These are phyloP conservation scores for Monilinia vaccinii-corymbosi DNA, from an alignment of 2,329 filamentous ascomycete species.

Conservation along the genomic window DNA sequence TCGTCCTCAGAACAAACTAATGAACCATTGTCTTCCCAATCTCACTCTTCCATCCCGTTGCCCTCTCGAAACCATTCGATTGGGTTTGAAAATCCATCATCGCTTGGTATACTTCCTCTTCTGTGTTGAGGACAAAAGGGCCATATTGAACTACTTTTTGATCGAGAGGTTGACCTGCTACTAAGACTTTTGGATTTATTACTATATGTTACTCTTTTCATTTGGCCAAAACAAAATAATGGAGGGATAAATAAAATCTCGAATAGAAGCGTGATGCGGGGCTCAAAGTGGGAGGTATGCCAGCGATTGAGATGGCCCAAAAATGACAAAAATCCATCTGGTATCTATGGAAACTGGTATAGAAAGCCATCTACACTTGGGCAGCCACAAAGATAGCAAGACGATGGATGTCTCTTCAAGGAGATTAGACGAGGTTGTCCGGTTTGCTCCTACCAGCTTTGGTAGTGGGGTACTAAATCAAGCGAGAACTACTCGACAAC, in stretches of 20 bases:
- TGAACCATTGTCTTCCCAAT: conserved; percentile 56
- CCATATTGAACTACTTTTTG: conserved; percentile 78
- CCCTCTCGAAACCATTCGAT: conserved; percentile 72
- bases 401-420: not conserved
- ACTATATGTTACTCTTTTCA: conserved; percentile 5
- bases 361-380: not conserved
- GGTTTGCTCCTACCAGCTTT: not conserved
- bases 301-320: no score
- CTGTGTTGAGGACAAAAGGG: conserved; percentile 68
- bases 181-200: conserved; percentile 41
- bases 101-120: conserved; percentile 67
- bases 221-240: not conserved
- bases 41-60: conserved; percentile 71
- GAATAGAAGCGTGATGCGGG: not conserved
- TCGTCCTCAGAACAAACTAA: not conserved
- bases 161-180: conserved; percentile 72
- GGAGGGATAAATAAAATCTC: not conserved
- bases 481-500: no score
- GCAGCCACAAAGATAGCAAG: not conserved
- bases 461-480: not conserved
- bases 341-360: not conserved
- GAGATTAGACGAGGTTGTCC: not conserved
- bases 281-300: not conserved
- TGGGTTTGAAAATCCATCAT: conserved; percentile 65
- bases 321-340: not conserved